phyloP scores from a whole-genome alignment of 2,329 filamentous ascomycete species.

The Biscogniauxia marginata region DNA sequence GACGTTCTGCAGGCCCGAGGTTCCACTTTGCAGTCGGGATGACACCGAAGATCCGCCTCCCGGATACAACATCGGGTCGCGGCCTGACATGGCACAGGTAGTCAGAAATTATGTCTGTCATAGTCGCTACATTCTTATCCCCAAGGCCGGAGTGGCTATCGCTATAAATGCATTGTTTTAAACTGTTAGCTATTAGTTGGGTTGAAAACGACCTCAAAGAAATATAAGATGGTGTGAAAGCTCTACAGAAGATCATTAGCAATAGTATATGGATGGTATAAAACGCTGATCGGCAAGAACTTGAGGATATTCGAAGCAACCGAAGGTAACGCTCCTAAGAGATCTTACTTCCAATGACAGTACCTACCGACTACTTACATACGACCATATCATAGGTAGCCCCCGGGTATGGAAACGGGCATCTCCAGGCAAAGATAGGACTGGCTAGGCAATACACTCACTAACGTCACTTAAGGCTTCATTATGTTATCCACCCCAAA shows the following conservation, averaged over 20 bases:
- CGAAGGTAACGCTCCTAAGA: background rate
- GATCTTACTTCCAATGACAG: too few relatives aligned
- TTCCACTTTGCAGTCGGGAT: conserved; percentile 9
- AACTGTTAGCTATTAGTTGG: background rate
- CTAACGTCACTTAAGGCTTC: background rate
- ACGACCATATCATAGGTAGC: background rate
- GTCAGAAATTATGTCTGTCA: background rate
- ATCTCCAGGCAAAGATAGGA: background rate
- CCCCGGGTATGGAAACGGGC: background rate
- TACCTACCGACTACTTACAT: too few relatives aligned
- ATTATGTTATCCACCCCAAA: background rate
- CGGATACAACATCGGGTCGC: conserved; percentile 4
- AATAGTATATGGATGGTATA: background rate
- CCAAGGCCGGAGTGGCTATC: background rate
- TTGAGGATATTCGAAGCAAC: background rate
- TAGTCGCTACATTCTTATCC: background rate
- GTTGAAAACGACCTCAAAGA: background rate
- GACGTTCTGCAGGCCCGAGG: conserved; percentile 9
- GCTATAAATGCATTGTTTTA: background rate
- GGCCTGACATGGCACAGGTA: background rate
- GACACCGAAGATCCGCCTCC: conserved; percentile 7
- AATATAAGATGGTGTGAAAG: background rate
- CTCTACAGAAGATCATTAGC: background rate
- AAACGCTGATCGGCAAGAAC: background rate
- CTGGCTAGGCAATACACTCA: background rate